A percentile compares a stretch with the other conserved stretches of the same genome.
phyloP scores from a whole-genome alignment of 2,329 filamentous ascomycete genomes.

The Epichloe gansuensis region DNA sequence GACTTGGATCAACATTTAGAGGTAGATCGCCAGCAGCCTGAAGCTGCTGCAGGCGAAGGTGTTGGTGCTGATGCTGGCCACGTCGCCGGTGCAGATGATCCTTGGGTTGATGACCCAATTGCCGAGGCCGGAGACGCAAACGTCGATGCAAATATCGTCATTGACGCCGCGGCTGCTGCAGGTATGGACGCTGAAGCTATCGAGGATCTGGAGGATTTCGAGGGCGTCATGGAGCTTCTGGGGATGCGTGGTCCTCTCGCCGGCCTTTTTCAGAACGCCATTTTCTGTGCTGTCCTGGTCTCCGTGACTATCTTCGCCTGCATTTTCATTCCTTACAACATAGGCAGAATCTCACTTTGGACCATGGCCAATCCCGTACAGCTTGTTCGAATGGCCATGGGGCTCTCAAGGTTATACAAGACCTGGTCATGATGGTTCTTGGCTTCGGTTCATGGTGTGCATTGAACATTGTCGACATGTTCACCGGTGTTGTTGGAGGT shows the following conservation, averaged over 20 bases:
- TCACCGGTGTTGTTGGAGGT: constrained; percentile 23
- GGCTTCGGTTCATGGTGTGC: constrained; percentile 39
- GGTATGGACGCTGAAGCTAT: constrained; percentile 64
- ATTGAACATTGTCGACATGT: constrained; percentile 27
- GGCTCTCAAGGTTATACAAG: constrained; percentile 66
- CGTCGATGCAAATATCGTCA: constrained; percentile 17
- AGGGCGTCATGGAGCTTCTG: constrained; percentile 90
- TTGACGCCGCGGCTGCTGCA: constrained; percentile 37
- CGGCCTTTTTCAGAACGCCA: constrained; percentile 83
- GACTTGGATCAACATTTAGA: constrained; percentile 31
- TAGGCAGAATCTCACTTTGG: constrained; percentile 74
- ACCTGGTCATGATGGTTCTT: constrained; percentile 53
- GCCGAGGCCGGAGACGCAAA: constrained; percentile 24
- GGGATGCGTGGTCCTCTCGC: constrained; percentile 90
- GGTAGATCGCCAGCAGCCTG: constrained; percentile 13
- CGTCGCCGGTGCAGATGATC: constrained; percentile 40
- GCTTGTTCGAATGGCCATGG: constrained; percentile 60
- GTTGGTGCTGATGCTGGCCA: constrained; percentile 32
- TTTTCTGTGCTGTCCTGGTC: constrained; percentile 87
- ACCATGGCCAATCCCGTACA: constrained; percentile 69
- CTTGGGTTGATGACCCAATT: constrained; percentile 13
- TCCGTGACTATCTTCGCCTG: constrained; percentile 75
- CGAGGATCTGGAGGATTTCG: constrained; percentile 85
- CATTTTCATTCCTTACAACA: constrained; percentile 84
- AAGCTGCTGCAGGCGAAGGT: constrained; percentile 22